phyloP scores from a whole-genome alignment of 2,329 filamentous ascomycete species.

The Ophiostoma perfectum region DNA sequence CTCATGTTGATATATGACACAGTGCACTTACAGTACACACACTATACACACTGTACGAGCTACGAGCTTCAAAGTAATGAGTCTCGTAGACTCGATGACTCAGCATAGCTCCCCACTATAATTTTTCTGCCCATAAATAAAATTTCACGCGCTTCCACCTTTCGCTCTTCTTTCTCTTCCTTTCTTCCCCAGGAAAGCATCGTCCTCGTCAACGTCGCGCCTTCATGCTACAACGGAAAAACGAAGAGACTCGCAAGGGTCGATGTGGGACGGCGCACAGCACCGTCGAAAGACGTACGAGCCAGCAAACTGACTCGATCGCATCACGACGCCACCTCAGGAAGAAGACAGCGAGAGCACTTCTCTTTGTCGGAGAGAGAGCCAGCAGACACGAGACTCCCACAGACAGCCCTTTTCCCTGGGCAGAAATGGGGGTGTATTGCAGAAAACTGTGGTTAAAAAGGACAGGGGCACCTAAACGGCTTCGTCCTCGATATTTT shows the following conservation, averaged over 20 bases:
- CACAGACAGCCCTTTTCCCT: not conserved
- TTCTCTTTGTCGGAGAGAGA: not conserved
- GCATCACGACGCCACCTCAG: no score
- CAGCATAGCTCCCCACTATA: not conserved
- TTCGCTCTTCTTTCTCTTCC: constrained; percentile 1
- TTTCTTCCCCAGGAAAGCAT: constrained; percentile 22
- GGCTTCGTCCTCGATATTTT: constrained; percentile 17
- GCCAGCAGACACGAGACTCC: not conserved
- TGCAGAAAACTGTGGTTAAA: constrained; percentile 20
- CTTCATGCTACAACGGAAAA: constrained; percentile 29
- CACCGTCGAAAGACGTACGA: not conserved
- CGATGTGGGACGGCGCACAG: not conserved
- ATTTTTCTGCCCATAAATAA: constrained; percentile 19
- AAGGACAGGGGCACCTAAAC: constrained; percentile 21
- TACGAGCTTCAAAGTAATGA: no score
- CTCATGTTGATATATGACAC: not conserved
- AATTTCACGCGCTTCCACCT: not conserved
- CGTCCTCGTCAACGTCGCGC: constrained; percentile 29
- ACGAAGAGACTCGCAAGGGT: constrained; percentile 5
- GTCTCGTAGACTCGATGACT: not conserved
- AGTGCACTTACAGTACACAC: not conserved
- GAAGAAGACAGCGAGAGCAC: not conserved
- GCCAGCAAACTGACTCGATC: constrained; percentile 6
- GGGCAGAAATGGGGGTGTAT: constrained; percentile 10
- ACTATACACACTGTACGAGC: not conserved